Evolutionary conservation across 1,284 basidiomycete species (phyloP).

Genomic region (Pseudozyma flocculosa): DNA sequence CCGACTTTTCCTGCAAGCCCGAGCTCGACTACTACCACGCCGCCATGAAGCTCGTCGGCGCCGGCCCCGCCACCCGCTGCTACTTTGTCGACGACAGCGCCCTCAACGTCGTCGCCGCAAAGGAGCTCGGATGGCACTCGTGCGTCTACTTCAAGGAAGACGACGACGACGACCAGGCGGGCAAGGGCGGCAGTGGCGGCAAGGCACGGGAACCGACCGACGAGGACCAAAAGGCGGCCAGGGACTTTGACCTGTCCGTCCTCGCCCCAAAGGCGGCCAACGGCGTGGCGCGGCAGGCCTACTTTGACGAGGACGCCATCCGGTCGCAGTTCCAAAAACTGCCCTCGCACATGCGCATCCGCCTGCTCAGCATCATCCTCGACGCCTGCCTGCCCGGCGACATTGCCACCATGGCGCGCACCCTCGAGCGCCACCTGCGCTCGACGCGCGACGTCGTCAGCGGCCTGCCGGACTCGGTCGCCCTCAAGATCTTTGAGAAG

Average conservation of each 20-base stretch:
- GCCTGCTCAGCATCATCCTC: constrained; percentile 38
- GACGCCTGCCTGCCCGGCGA: constrained; percentile 44
- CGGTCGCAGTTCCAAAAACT: constrained; percentile 26
- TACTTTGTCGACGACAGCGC: constrained; percentile 57
- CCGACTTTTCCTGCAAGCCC: constrained; percentile 78
- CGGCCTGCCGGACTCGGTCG: constrained; percentile 69
- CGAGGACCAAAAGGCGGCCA: constrained; percentile 12
- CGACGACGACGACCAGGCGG: constrained; percentile 9
- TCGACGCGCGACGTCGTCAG: constrained; percentile 79
- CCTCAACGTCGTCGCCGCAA: constrained; percentile 47
- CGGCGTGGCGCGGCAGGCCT: neutral
- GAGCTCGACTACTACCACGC: constrained; percentile 61
- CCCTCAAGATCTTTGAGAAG: constrained; percentile 68
- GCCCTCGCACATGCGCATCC: constrained; percentile 24
- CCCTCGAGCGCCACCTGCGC: constrained; percentile 77
- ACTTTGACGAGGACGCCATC: constrained; percentile 34
- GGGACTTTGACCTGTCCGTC: constrained; percentile 11
- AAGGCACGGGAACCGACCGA: constrained; percentile 1
- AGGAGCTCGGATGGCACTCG: constrained; percentile 49
- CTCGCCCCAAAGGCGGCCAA: constrained; percentile 7
- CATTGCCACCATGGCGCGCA: constrained; percentile 28
- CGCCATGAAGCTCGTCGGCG: constrained; percentile 36
- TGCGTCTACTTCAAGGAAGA: constrained; percentile 49
- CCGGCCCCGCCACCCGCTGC: constrained; percentile 10
- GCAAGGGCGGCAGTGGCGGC: constrained; percentile 8